These are phyloP conservation scores for Musa troglodytarum DNA, from an alignment of 176 grass and related monocot genomes.

Conservation along the genomic window DNA sequence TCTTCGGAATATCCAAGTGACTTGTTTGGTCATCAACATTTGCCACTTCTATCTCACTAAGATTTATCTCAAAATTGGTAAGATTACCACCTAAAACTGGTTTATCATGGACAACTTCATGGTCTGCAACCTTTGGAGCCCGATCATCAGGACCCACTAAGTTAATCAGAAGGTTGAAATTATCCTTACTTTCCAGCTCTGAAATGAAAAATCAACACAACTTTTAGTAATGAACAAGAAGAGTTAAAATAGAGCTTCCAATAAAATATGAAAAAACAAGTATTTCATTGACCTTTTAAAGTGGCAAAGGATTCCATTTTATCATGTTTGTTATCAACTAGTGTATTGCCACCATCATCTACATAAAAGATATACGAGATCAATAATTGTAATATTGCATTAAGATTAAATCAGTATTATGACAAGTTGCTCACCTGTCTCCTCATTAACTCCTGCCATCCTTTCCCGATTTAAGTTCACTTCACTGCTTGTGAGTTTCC, in stretches of 20 bases:
- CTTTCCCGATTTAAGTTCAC: constrained; percentile 22
- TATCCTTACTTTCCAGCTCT: constrained; percentile 33
- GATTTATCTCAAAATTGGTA: constrained; percentile 13
- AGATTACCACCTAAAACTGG: constrained; percentile 16
- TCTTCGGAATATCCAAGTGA: constrained; percentile 16
- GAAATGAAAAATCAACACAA: constrained; percentile 15
- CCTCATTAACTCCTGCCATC: constrained; percentile 29
- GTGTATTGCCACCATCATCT: neutral
- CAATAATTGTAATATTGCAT: neutral
- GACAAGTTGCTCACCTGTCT: constrained; percentile 26
- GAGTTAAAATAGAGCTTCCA: neutral
- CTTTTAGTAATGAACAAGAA: neutral
- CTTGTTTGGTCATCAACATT: constrained; percentile 6
- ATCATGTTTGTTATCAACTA: neutral
- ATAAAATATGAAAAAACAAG: neutral
- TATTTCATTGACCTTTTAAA: neutral
- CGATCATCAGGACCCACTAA: constrained; percentile 26
- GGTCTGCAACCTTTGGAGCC: constrained; percentile 27
- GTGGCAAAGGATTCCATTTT: neutral
- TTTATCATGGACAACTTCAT: constrained; percentile 33
- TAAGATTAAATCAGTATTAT: neutral
- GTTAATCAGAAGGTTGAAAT: constrained; percentile 13
- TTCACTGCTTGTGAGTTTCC: constrained; percentile 56
- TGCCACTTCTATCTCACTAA: constrained; percentile 13
- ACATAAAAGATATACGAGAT: neutral